phyloP scores from a whole-genome alignment of 176 grass and related monocot genomes.

The Eragrostis curvula region DNA sequence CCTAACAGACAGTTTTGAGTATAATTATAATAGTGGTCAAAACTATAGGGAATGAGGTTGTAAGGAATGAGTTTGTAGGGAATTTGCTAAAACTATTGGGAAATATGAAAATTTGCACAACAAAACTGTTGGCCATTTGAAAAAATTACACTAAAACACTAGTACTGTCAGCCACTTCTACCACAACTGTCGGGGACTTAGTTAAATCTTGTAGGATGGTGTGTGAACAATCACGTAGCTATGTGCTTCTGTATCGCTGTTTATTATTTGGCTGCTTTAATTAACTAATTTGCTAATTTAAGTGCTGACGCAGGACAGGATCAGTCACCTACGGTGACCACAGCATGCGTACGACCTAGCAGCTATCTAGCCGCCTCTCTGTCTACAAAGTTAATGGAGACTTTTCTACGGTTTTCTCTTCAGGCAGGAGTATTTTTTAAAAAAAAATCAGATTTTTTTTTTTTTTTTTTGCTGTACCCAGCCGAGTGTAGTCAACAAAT shows the following conservation, averaged over 20 bases:
- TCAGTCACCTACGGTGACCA: neutral
- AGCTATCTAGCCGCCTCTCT: neutral
- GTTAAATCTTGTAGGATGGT: too few species aligned
- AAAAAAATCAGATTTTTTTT: neutral
- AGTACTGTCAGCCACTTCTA: too few species aligned
- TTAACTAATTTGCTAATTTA: neutral
- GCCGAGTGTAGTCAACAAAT: slow-evolving; percentile 15
- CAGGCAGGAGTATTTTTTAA: neutral
- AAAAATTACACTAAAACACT: too few species aligned
- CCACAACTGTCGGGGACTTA: too few species aligned
- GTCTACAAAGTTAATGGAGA: neutral
- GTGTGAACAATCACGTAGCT: neutral
- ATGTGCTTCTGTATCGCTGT: neutral
- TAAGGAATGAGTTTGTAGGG: too few species aligned
- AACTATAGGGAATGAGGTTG: too few species aligned
- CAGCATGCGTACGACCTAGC: neutral
- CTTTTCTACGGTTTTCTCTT: neutral
- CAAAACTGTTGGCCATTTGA: too few species aligned
- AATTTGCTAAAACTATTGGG: too few species aligned
- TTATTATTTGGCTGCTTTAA: neutral
- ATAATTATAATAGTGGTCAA: too few species aligned
- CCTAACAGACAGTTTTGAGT: too few species aligned
- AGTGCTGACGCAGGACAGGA: neutral
- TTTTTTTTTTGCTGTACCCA: neutral
- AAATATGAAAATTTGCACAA: too few species aligned